These are phyloP conservation scores for Panus rudis DNA, from an alignment of 768 basidiomycete genomes.

Conservation along the genomic window DNA sequence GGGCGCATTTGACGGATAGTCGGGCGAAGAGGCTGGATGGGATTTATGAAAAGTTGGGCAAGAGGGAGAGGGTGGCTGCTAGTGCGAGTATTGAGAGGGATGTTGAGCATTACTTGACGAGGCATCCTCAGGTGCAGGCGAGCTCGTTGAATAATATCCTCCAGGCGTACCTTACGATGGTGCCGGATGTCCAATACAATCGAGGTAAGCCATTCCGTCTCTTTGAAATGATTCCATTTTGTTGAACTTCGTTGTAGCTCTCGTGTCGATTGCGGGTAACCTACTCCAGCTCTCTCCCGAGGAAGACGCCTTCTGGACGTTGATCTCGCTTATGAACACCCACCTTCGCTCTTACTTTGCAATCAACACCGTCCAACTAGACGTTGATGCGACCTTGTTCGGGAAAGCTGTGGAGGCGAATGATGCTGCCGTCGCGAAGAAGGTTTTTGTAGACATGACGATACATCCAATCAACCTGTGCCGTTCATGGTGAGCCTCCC, in stretches of 20 bases:
- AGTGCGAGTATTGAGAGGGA: conserved; percentile 55
- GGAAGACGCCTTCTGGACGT: conserved; percentile 90
- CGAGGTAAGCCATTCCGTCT: conserved; percentile 36
- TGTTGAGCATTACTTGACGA: conserved; percentile 46
- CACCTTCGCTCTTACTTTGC: conserved; percentile 78
- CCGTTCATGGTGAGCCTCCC: conserved; percentile 47
- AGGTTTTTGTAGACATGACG: conserved; percentile 57
- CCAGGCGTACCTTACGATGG: conserved; percentile 79
- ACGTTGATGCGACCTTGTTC: conserved; percentile 71
- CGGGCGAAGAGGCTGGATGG: conserved; percentile 63
- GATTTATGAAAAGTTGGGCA: conserved; percentile 58
- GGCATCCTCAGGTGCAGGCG: conserved; percentile 48
- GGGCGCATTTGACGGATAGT: conserved; percentile 75
- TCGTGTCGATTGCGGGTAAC: conserved; percentile 66
- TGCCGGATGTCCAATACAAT: conserved; percentile 70
- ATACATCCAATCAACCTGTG: conserved; percentile 54
- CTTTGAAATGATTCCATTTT: not conserved
- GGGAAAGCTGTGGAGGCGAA: conserved; percentile 58
- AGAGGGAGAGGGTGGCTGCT: conserved; percentile 43
- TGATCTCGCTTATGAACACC: conserved; percentile 79
- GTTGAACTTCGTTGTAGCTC: conserved; percentile 33
- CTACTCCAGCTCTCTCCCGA: conserved; percentile 71
- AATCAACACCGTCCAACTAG: conserved; percentile 50
- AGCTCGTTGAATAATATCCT: conserved; percentile 43
- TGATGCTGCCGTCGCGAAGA: conserved; percentile 56